Base-by-base conservation (phyloP, 2,329 filamentous ascomycete species). In the Exophiala lecanii-corni region DNA sequence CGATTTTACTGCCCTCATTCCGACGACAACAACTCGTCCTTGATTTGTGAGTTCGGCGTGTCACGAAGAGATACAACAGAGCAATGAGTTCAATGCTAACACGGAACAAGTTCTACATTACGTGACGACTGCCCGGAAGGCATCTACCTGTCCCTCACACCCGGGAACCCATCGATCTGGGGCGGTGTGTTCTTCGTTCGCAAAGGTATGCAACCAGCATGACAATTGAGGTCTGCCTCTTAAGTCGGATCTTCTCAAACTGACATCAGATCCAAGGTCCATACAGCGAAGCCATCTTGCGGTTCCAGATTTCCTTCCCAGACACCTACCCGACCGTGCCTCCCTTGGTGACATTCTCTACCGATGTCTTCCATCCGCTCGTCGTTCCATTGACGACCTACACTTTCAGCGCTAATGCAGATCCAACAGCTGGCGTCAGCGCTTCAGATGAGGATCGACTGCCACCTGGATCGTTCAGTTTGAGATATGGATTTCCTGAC, bases 381-480 rank as follows among this genome's bases (percentile, higher is more conserved):
- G 82, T 97, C 54, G 89, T 89, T 5, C 89, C 92, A 26, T 74
- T 94, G 49, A 95, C 89, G n/a, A 95, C 88, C 3, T 94, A 95
- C 66, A 92, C 87, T 60, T 94, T 94, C 69, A 85, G 87, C 31
- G 89, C 86, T 49, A 82, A 84, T 37, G 38, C 38, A 21, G 51
- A 56, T 36, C 34, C 51, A 3, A 44, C 49, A 4, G 86, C 86
- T 36, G 87, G 86, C 0, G 83, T 89, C 49, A 91, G 86, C 61
- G 86, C 88, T 6, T 84, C 81, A 2, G 88, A 95, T 56, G 82
- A 87, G 23, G 86, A 94, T 60, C 74, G 86, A 10, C 69, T 96
- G 39, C 86, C 89, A 0, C 89, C 91, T 0, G 92, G 91, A 2
- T 86, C 88, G 0, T 95, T 96, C 68, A 94, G 86, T 57, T 70